These are phyloP conservation scores for Penicillium sp. DNA, from an alignment of 2,329 filamentous ascomycete species.

Conservation along the genomic window DNA sequence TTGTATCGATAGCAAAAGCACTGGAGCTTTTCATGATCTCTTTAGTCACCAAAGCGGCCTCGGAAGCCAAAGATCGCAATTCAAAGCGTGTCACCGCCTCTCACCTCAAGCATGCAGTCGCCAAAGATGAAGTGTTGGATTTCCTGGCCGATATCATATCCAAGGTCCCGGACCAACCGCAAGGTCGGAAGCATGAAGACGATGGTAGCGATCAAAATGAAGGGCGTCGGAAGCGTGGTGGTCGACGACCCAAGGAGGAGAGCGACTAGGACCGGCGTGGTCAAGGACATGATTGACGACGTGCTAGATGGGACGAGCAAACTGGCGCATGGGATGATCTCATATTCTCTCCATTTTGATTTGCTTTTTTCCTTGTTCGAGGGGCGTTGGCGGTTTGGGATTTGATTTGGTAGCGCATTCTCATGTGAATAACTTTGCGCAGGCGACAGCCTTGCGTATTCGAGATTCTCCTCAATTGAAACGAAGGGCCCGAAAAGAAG, in stretches of 20 bases:
- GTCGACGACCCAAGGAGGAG: conserved; percentile 39
- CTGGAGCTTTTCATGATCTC: conserved; percentile 97
- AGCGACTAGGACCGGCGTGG: conserved; percentile 25
- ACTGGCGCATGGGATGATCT: conserved; percentile 19
- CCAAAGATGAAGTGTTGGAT: conserved; percentile 86
- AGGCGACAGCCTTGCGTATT: conserved; percentile 2
- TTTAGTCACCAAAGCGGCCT: conserved; percentile 79
- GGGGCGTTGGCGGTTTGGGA: conserved; percentile 15
- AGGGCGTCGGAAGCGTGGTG: conserved; percentile 44
- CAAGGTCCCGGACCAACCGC: conserved; percentile 65
- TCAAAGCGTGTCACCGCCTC: conserved; percentile 84
- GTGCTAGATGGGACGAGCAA: conserved; percentile 20
- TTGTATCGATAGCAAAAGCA: conserved; percentile 62
- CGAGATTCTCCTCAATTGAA: background rate
- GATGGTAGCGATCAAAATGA: conserved; percentile 44
- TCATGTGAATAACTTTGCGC: conserved; percentile 24
- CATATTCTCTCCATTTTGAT: conserved; percentile 1
- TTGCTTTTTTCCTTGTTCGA: conserved; percentile 8
- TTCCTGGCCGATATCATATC: conserved; percentile 86
- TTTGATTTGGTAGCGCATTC: conserved; percentile 22
- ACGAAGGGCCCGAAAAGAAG: background rate
- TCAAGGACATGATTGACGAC: conserved; percentile 19
- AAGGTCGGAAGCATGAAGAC: conserved; percentile 41
- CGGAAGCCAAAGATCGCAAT: conserved; percentile 72
- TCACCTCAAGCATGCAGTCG: conserved; percentile 87